phyloP scores from a whole-genome alignment of 345 rosid genomes.

The Bretschneidera sinensis region DNA sequence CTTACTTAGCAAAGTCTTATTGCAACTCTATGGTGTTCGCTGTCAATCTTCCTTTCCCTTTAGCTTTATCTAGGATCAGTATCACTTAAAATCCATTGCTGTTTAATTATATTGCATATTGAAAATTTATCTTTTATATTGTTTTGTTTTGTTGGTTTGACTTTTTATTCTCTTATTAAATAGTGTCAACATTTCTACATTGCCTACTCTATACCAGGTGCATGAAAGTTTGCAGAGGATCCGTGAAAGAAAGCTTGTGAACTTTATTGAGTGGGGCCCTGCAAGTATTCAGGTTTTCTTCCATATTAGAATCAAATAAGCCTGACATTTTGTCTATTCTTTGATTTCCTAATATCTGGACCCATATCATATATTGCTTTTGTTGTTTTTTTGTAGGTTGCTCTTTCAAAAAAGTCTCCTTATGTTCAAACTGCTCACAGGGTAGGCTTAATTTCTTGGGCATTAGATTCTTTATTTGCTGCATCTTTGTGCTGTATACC shows the following conservation, averaged over 20 bases:
- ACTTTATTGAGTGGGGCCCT: slow-evolving; percentile 99
- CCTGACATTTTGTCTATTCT: slow-evolving; percentile 9
- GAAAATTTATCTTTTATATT: neutral
- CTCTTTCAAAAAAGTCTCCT: slow-evolving; percentile 93
- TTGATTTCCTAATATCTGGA: slow-evolving; percentile 10
- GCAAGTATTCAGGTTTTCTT: slow-evolving; percentile 87
- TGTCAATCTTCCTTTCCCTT: neutral
- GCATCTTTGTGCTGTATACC: neutral
- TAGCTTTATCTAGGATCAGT: neutral
- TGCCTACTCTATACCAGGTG: slow-evolving; percentile 44
- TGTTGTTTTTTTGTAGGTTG: slow-evolving; percentile 54
- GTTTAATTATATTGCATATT: too few relatives aligned
- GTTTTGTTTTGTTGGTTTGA: slow-evolving; percentile 4
- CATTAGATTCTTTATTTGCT: neutral
- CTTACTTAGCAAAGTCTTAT: neutral
- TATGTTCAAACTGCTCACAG: slow-evolving; percentile 95
- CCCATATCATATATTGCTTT: slow-evolving; percentile 5
- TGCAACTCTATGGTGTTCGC: neutral
- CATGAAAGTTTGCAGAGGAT: slow-evolving; percentile 98
- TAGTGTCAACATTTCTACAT: neutral
- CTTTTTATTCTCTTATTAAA: neutral
- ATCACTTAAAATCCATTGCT: too few relatives aligned
- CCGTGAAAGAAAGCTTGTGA: slow-evolving; percentile 96
- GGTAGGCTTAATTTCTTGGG: slow-evolving; percentile 42
- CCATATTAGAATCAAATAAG: slow-evolving; percentile 1